Conservation (phyloP, 1,139 yeast genomes). For the Zygosaccharomyces pseudobailii region DNA sequence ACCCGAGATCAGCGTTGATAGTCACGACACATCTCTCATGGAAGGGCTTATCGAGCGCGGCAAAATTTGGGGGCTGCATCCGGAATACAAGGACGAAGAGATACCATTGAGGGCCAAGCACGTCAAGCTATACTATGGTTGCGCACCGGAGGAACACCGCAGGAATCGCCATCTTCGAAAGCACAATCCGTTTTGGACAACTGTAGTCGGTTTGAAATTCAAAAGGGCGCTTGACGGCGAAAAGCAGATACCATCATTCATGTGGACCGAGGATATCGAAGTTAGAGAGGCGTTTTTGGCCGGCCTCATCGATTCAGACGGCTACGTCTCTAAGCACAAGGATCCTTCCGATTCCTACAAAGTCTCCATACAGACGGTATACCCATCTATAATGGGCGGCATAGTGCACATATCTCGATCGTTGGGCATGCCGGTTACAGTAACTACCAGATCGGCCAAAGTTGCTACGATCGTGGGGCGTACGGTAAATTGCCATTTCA, state of each 20-base stretch:
- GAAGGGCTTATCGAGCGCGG: slow-evolving; percentile 23
- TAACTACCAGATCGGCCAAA: slow-evolving; percentile 25
- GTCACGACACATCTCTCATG: slow-evolving; percentile 20
- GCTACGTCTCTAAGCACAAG: slow-evolving; percentile 27
- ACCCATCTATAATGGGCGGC: slow-evolving; percentile 35
- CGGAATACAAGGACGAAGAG: slow-evolving; percentile 19
- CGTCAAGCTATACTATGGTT: slow-evolving; percentile 23
- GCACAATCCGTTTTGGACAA: slow-evolving; percentile 28
- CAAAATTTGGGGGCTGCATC: slow-evolving; percentile 25
- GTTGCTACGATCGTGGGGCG: slow-evolving; percentile 19
- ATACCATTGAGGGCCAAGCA: slow-evolving; percentile 26
- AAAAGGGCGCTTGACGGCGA: slow-evolving; percentile 21
- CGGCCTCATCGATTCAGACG: slow-evolving; percentile 42
- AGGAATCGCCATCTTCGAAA: slow-evolving; percentile 19
- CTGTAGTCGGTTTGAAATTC: slow-evolving; percentile 16
- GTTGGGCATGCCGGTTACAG: slow-evolving; percentile 33
- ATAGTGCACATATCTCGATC: slow-evolving; percentile 39
- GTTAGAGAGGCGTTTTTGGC: slow-evolving; percentile 42
- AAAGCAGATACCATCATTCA: slow-evolving; percentile 28
- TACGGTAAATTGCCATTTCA: slow-evolving; percentile 23
- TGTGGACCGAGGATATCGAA: slow-evolving; percentile 30
- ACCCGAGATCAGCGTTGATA: slow-evolving; percentile 32
- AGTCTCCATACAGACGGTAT: slow-evolving; percentile 35
- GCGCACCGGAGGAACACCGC: slow-evolving; percentile 12
- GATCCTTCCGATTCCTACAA: slow-evolving; percentile 18